These are phyloP conservation scores for Carex parvula DNA, from an alignment of 176 grass and related monocot species.

Conservation along the genomic window DNA sequence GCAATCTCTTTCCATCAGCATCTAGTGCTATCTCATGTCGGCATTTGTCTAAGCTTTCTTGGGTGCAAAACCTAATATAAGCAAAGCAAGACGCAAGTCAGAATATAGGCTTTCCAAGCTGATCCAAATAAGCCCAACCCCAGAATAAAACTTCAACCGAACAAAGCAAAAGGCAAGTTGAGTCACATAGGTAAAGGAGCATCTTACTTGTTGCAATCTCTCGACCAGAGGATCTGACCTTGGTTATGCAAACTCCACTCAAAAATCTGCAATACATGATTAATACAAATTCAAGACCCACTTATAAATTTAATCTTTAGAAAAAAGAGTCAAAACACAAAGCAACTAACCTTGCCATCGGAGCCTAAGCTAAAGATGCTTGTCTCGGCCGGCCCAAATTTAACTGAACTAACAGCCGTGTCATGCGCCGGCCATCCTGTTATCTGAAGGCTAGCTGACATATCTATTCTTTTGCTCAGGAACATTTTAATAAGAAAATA, in stretches of 20 bases:
- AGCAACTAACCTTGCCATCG: conserved; percentile 70
- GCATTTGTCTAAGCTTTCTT: conserved; percentile 64
- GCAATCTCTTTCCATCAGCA: conserved; percentile 75
- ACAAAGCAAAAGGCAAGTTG: neutral
- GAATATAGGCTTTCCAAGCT: neutral
- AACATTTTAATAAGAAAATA: conserved; percentile 2
- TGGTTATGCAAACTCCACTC: conserved; percentile 99
- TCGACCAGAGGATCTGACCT: conserved; percentile 91
- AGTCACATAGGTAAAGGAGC: conserved; percentile 3
- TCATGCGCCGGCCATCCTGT: conserved; percentile 99
- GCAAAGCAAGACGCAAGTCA: neutral
- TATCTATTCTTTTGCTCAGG: conserved; percentile 48
- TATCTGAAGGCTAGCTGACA: conserved; percentile 97
- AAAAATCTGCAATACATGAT: conserved; percentile 62
- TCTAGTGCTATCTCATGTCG: conserved; percentile 86
- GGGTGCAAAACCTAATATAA: conserved; percentile 65
- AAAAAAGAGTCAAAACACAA: conserved; percentile 27
- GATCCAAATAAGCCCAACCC: neutral
- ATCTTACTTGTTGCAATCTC: conserved; percentile 81
- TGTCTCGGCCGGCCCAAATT: conserved; percentile 93
- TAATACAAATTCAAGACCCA: neutral
- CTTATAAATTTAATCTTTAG: conserved; percentile 4
- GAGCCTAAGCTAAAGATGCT: conserved; percentile 92
- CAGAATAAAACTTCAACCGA: neutral
- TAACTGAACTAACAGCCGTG: conserved; percentile 69